Base-by-base conservation (phyloP, 1,284 basidiomycete genomes). In the Ganoderma lingzhi region DNA sequence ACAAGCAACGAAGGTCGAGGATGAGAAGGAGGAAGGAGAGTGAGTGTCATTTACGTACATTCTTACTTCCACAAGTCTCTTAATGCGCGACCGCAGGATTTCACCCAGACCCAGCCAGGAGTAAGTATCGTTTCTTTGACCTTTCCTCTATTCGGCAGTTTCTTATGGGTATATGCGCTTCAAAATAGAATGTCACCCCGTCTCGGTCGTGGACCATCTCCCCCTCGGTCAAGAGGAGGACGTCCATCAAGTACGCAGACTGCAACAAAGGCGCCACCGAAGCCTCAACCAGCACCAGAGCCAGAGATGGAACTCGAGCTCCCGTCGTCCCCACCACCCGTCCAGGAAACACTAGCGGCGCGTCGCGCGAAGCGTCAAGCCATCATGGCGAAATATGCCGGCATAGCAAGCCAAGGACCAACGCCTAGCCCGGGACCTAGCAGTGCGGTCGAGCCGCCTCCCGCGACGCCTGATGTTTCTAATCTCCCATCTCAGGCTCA, bases 371-470 rank as follows among this genome's bases (percentile, higher is more conserved):
- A 89, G 75, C 89, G 96, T 51, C 90, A 91, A 74, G 95, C 93
- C 30, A 96, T 98, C 65, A 83, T 96, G 70, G 95, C 95, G 67
- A 96, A 94, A 80, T 94, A 96, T 80, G 78, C 84, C 10, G 87
- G 87, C 28, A 79, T 84, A 55, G 77, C 84, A 65, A 88, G 85
- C 74, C 78, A 80, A 65, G 80, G 82, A 62, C 80, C 83, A 71
- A 88, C 87, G 70, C 83, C 85, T 35, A 88, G 87, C 74, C 87
- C 87, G 60, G 87, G 85, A 78, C 85, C 87, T 81, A 90, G 87
- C 79, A 91, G 90, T 90, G 90, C 90, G 86, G 89, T 88, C 76
- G 87, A 87, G 75, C 89, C 88, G 87, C 88, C 89, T 86, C 84
- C 84, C 78, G 79, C 83, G 79, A 80, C 85, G 79, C 82, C 85